phyloP scores from a whole-genome alignment of 208 protist species.

The Acanthamoeba quina region DNA sequence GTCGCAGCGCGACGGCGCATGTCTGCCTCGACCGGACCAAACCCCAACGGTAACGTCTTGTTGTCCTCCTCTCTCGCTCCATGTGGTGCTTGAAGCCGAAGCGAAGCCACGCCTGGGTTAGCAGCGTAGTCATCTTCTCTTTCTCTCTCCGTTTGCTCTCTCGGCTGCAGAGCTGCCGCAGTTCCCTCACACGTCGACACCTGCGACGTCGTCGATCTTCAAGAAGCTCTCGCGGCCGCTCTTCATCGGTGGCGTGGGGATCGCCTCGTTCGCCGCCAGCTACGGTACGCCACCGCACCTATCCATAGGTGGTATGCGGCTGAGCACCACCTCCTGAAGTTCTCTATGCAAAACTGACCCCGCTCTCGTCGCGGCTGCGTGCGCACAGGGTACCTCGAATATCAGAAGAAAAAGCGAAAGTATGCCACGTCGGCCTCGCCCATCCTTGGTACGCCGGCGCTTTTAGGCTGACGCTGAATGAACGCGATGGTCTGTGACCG shows the following conservation, averaged over 20 bases:
- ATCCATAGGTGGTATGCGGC: no score
- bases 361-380: not conserved
- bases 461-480: no score
- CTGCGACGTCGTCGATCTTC: not conserved
- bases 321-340: no score
- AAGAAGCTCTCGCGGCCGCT: conserved; percentile 13
- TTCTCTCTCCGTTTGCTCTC: no score
- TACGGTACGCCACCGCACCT: not conserved
- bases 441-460: not conserved
- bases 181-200: not conserved
- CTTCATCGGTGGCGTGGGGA: conserved; percentile 31
- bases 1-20: not conserved
- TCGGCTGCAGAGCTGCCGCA: not conserved
- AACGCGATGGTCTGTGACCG: no score
- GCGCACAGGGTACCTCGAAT: not conserved
- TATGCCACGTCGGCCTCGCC: not conserved
- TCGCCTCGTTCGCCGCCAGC: conserved; percentile 28
- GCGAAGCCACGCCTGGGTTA: no score
- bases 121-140: no score
- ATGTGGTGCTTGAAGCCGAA: no score
- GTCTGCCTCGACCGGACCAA: not conserved
- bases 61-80: not conserved
- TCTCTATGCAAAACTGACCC: not conserved
- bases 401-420: not conserved
- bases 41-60: not conserved